These are phyloP conservation scores for Globisporangium radiosum DNA, from an alignment of 352 stramenopile species.

Conservation along the genomic window DNA sequence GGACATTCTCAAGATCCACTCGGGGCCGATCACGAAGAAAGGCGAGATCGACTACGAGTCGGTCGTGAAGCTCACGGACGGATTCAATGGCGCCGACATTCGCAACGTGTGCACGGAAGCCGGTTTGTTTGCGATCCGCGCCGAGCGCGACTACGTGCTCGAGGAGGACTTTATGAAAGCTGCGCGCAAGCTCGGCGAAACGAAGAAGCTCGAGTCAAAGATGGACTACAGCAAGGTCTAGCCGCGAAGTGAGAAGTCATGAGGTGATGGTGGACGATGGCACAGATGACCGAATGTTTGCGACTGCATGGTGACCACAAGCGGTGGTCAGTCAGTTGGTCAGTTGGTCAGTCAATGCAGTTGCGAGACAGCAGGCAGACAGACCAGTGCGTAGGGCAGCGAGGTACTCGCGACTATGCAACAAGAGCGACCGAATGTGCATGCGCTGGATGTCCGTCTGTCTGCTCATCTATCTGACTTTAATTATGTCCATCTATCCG, in stretches of 20 bases:
- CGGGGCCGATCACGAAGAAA: slow-evolving; percentile 95
- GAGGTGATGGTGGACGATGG: too few species aligned
- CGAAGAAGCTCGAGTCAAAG: slow-evolving; percentile 99
- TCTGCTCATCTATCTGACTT: too few species aligned
- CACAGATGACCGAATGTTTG: not conserved
- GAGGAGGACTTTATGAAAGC: slow-evolving; percentile 99
- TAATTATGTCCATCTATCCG: too few species aligned
- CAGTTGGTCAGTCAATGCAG: too few species aligned
- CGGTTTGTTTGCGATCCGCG: slow-evolving; percentile 98
- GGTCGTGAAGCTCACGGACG: slow-evolving; percentile 99
- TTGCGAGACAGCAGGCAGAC: too few species aligned
- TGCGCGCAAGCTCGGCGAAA: slow-evolving; percentile 97
- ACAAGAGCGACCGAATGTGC: too few species aligned
- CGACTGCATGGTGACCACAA: too few species aligned
- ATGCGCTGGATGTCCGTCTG: too few species aligned
- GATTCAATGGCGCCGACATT: slow-evolving; percentile 99
- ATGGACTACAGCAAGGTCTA: slow-evolving; percentile 99
- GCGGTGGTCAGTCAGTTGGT: not conserved
- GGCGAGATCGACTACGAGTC: slow-evolving; percentile 99
- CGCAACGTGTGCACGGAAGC: slow-evolving; percentile 97
- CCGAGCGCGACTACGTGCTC: slow-evolving; percentile 97
- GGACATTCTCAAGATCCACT: slow-evolving; percentile 99
- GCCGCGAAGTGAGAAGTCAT: not conserved
- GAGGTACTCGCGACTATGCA: too few species aligned
- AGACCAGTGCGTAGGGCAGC: too few species aligned